These are phyloP conservation scores for Chaetomiaceae sp. DNA, from an alignment of 2,329 filamentous ascomycete genomes.

Conservation along the genomic window DNA sequence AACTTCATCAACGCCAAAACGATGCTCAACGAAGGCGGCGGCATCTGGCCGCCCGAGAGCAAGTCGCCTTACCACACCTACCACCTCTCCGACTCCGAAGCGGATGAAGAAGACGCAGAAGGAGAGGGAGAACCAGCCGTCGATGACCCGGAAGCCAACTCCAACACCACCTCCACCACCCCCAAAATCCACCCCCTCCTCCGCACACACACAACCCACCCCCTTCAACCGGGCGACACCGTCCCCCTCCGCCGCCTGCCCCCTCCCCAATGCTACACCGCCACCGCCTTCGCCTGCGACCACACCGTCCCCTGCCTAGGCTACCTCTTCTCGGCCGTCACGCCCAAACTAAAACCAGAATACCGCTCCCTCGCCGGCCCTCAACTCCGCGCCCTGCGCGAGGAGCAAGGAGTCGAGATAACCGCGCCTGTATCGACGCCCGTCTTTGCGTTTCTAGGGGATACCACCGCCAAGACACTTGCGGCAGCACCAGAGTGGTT, in stretches of 20 bases:
- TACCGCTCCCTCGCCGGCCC: slow-evolving; percentile 34
- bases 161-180: neutral
- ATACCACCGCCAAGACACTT: slow-evolving; percentile 41
- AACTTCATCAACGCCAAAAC: slow-evolving; percentile 39
- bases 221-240: slow-evolving; percentile 34
- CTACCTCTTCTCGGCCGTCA: slow-evolving; percentile 41
- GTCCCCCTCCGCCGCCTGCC: slow-evolving; percentile 33
- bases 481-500: slow-evolving; percentile 40
- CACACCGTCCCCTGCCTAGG: slow-evolving; percentile 46
- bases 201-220: slow-evolving; percentile 39
- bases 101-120: slow-evolving; percentile 10
- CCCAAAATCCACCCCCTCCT: slow-evolving; percentile 31
- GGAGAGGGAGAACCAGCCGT: neutral
- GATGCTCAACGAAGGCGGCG: slow-evolving; percentile 40
- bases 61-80: slow-evolving; percentile 16
- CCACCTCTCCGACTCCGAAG: slow-evolving; percentile 13
- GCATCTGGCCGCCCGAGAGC: slow-evolving; percentile 25
- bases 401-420: slow-evolving; percentile 34
- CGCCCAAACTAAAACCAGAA: slow-evolving; percentile 37
- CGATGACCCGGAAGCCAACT: neutral
- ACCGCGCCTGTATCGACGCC: slow-evolving; percentile 37
- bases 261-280: slow-evolving; percentile 34
- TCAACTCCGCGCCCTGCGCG: slow-evolving; percentile 37
- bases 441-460: slow-evolving; percentile 46
- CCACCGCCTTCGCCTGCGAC: slow-evolving; percentile 42